Base-by-base conservation (phyloP, 2,329 filamentous ascomycete species). In the Erysiphe neolycopersici region DNA sequence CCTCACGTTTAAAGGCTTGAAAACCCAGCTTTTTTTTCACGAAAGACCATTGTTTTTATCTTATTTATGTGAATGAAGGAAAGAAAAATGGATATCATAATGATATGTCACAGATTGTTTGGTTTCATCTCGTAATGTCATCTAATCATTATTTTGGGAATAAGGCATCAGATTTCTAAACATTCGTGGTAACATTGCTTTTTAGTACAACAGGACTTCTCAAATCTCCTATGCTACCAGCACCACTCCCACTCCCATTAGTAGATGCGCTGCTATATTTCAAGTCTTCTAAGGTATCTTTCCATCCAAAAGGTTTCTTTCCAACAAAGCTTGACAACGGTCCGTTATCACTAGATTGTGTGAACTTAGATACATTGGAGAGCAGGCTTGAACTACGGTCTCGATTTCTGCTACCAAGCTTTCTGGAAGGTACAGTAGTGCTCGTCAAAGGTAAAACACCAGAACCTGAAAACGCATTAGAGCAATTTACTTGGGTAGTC, bases 371-470 rank as follows among this genome's bases (percentile, higher is more conserved):
- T 3, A 76, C 61, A 51, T 75, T 68, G 52, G 71, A 76, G 2
- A 77, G 65, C 73, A 77, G 77, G 45, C 70, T 75, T 10, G 70
- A 75, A 29, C 71, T 76, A 41, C 73, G 67, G 18, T 70, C 71
- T 38, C 72, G 60, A 30, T 50, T 51, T 18, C 50, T 36, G 17
- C 33, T 35, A 11, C 47, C 49, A 22, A 47, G 49, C 18, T 47
- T 38, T 10, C 44, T 42, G 12, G 48, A 26, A 10, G 44, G 44
- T 32, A 40, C 32, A 11, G 36, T 36, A 17, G 43, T 38, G 19
- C 43, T 41, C 11, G 47, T 37, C 44, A 47, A 45, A 41, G 43
- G 44, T 33, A 26, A 36, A 17, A 9, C 9, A 31, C 37, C 38
- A 16, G 41, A 31, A 10, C 18, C 35, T 40, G 43, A 31, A 19